Conservation (phyloP, 2,329 filamentous ascomycete genomes). For the Colletotrichum chrysophilum region DNA sequence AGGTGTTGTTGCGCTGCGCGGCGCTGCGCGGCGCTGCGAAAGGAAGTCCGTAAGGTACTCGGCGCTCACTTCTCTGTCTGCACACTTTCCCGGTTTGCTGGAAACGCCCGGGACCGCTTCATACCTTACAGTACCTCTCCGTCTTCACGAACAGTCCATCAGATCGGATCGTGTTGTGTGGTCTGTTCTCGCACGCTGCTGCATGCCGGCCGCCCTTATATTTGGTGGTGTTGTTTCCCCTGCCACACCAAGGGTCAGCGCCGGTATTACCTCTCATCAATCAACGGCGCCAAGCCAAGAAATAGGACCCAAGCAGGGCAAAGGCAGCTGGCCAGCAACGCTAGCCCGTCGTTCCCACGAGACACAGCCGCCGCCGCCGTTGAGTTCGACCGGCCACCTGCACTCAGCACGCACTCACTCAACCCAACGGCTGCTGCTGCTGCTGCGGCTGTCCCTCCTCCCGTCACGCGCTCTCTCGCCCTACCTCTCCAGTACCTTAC, state of each 20-base stretch:
- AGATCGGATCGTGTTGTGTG: background rate
- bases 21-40: background rate
- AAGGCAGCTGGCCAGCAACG: conserved; percentile 1
- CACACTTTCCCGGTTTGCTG: conserved; percentile 12
- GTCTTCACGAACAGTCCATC: background rate
- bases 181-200: background rate
- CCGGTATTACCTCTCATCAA: background rate
- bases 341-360: conserved; percentile 15
- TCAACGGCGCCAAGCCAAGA: background rate
- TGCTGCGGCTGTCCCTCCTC: background rate
- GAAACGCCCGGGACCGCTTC: background rate
- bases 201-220: background rate
- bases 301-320: background rate
- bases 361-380: conserved; percentile 21
- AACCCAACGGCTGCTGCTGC: conserved; percentile 4
- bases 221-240: background rate
- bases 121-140: background rate
- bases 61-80: background rate
- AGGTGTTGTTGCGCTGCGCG: background rate
- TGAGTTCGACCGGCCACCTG: conserved; percentile 4
- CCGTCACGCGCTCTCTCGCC: conserved; percentile 1
- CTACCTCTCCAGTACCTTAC: background rate
- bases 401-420: background rate
- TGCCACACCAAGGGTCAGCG: background rate
- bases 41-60: background rate